Evolutionary conservation across 768 basidiomycete genomes (phyloP).

Genomic region (Suillus lakei): DNA sequence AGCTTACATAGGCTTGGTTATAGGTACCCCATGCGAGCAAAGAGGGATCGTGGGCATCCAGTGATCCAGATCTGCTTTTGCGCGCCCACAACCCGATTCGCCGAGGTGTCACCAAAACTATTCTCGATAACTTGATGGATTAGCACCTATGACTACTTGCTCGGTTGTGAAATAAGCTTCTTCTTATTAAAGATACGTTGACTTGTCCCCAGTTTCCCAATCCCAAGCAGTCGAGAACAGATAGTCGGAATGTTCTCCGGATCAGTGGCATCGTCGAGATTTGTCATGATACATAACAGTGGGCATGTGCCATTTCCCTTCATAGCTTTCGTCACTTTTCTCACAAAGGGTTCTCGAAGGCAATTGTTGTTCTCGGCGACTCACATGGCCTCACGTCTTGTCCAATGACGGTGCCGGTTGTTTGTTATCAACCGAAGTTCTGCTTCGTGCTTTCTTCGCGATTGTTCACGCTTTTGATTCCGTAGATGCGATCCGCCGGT

Average conservation of each 20-base stretch:
- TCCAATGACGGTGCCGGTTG: neutral
- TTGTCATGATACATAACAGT: neutral
- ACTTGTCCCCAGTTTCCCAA: neutral
- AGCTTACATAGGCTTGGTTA: slow-evolving; percentile 17
- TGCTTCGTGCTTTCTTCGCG: neutral
- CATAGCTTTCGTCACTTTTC: slow-evolving; percentile 11
- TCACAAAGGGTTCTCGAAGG: slow-evolving; percentile 13
- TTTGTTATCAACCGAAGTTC: slow-evolving; percentile 1
- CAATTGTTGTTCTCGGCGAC: slow-evolving; percentile 2
- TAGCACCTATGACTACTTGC: slow-evolving; percentile 4
- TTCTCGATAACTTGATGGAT: slow-evolving; percentile 6
- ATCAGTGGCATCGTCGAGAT: slow-evolving; percentile 1
- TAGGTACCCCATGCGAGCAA: neutral
- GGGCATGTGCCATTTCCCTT: slow-evolving; percentile 3
- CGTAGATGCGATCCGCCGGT: slow-evolving; percentile 14
- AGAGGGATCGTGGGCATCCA: neutral
- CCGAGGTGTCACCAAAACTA: slow-evolving; percentile 7
- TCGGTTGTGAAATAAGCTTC: slow-evolving; percentile 3
- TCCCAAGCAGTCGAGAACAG: neutral
- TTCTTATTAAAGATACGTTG: neutral
- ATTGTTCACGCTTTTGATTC: slow-evolving; percentile 1
- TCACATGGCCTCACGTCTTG: slow-evolving; percentile 1
- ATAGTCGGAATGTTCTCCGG: neutral
- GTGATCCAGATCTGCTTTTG: too few species aligned
- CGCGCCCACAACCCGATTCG: slow-evolving; percentile 4